Evolutionary conservation across 768 basidiomycete species (phyloP), one percentile per base, ranked within the genome.

Genomic region (Asterophora lycoperdoides): DNA sequence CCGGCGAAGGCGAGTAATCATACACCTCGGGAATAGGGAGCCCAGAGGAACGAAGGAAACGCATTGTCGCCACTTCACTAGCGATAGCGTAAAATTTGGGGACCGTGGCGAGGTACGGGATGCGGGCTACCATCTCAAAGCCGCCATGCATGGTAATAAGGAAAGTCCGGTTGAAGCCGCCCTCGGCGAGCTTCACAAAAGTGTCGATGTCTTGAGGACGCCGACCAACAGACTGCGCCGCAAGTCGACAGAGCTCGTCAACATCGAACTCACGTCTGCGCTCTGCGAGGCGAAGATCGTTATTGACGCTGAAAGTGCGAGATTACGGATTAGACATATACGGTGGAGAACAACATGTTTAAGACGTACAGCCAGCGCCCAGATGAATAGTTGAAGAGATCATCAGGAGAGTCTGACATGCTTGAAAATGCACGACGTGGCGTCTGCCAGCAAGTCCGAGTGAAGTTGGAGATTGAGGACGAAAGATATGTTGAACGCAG

Each of bases 11-110:
- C 13, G 70, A 71, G 68, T 75, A 76, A 18, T 59, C 68, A 46
- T 72, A 72, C 8, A 75, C 65, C 52, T 68, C 34, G 9, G 74
- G 75, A 32, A 72, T 50, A 53, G 74, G 74, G 48, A 77, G 54
- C 47, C 65, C 68, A 48, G 42, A 57, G 48, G 65, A 61, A 56
- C 72, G 69, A 26, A 70, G 65, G 15, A 68, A 73, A 32, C 36
- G 60, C 64, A 77, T 67, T 4, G 75, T 77, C 15, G 74, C 74
- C 19, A 71, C 74, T 52, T 77, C 76, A 53, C 74, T 75, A 5
- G 76, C 73, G n/a, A 71, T 58, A 38, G 64, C 62, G 57, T 55
- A 67, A 63, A 56, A 65, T 51, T 68, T 69, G 51, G 70, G 74
- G 8, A 60, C 54, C 30, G 64, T 65, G 15, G 52, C 45, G 6